Percentiles rank a stretch among this genome's conserved stretches.
Conservation (phyloP, 2,329 filamentous ascomycete genomes). For the Cladosporium phlei region DNA sequence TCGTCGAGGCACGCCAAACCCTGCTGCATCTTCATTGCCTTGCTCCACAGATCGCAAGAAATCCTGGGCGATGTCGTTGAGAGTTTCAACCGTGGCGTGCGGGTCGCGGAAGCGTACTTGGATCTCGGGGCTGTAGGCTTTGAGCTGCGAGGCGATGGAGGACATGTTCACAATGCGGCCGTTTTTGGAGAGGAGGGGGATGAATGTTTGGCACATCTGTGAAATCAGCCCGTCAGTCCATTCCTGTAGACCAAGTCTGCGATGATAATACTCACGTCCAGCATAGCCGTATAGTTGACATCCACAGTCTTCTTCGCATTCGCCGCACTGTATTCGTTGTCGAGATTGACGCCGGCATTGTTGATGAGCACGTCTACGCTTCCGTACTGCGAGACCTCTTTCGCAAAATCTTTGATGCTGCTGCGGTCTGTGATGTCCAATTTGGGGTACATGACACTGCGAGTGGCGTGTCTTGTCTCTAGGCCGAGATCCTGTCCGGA, state of each 20-base stretch:
- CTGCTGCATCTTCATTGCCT: conserved; percentile 21
- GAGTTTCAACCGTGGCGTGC: conserved; percentile 20
- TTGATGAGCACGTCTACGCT: conserved; percentile 34
- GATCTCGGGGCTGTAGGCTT: conserved; percentile 26
- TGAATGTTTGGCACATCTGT: conserved; percentile 32
- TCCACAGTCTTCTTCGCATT: conserved; percentile 31
- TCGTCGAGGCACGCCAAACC: conserved; percentile 26
- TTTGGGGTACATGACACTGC: conserved; percentile 26
- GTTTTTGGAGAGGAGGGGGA: conserved; percentile 25
- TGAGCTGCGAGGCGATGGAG: conserved; percentile 29
- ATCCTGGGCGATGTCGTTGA: conserved; percentile 29
- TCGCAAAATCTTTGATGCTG: conserved; percentile 27
- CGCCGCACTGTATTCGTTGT: conserved; percentile 24
- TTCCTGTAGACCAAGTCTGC: not conserved
- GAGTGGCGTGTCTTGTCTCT: conserved; percentile 12
- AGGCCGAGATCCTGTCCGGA: conserved; percentile 28
- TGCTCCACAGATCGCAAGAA: conserved; percentile 10
- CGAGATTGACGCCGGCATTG: conserved; percentile 34
- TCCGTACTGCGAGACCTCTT: conserved; percentile 23
- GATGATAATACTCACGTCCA: conserved; percentile 24
- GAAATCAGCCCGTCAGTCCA: not conserved
- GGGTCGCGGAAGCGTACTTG: conserved; percentile 25
- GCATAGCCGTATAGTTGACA: conserved; percentile 33
- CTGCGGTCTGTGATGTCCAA: conserved; percentile 28
- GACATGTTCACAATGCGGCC: conserved; percentile 36